Percentiles rank a stretch among this genome's conserved stretches.
Conservation (phyloP, 1,284 basidiomycete genomes). For the Sanguinoderma infundibulare region DNA sequence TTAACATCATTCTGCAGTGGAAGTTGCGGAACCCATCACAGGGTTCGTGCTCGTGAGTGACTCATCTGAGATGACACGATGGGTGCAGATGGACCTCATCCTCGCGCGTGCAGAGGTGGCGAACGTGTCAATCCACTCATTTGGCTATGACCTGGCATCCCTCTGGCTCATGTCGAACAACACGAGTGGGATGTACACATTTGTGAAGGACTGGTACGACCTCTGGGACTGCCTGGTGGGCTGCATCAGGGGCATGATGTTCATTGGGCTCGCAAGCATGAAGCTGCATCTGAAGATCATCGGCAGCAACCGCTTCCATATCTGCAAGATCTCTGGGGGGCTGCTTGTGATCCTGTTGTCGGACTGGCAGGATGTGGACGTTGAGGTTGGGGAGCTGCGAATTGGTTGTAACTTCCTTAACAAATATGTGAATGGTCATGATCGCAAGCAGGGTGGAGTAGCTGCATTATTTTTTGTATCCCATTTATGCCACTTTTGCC, state of each 20-base stretch:
- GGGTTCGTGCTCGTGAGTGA: constrained; percentile 95
- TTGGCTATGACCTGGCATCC: constrained; percentile 98
- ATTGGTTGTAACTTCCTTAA: too few relatives aligned
- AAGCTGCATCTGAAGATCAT: constrained; percentile 91
- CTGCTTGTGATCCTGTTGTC: constrained; percentile 82
- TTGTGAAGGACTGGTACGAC: constrained; percentile 95
- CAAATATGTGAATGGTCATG: too few relatives aligned
- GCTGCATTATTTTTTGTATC: too few relatives aligned
- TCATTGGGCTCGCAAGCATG: constrained; percentile 87
- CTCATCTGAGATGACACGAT: constrained; percentile 84
- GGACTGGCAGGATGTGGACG: constrained; percentile 91
- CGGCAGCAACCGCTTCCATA: constrained; percentile 82
- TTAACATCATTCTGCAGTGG: constrained; percentile 93
- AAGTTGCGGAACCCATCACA: constrained; percentile 87
- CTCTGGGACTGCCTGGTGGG: constrained; percentile 89
- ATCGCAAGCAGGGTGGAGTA: too few relatives aligned
- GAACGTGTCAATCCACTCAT: constrained; percentile 93
- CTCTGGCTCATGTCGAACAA: constrained; percentile 99
- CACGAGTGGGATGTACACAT: constrained; percentile 96
- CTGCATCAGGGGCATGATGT: constrained; percentile 93
- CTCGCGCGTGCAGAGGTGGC: constrained; percentile 95
- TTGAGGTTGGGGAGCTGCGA: constrained; percentile 90
- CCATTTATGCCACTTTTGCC: too few relatives aligned
- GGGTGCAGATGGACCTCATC: constrained; percentile 99
- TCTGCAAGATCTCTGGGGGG: constrained; percentile 89